Evolutionary conservation across 2,329 filamentous ascomycete genomes (phyloP).

Genomic region (Pseudocercospora eumusae): DNA sequence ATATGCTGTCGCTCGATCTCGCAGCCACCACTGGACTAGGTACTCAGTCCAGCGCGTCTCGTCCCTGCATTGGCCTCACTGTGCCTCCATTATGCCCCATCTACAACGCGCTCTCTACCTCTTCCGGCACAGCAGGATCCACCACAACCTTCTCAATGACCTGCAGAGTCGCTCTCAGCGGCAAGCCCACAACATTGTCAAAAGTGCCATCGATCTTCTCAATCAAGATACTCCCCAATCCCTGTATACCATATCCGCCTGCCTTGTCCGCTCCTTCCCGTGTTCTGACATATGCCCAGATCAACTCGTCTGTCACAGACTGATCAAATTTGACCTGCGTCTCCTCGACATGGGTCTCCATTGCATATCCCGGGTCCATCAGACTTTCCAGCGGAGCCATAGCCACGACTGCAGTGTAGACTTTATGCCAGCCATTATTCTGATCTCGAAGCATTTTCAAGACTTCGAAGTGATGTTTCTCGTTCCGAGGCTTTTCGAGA

Average conservation of each 20-base stretch:
- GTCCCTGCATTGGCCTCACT: too few species aligned
- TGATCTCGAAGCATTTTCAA: constrained; percentile 78
- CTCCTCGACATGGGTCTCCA: constrained; percentile 82
- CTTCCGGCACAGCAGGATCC: constrained; percentile 66
- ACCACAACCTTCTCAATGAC: constrained; percentile 83
- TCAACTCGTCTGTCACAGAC: constrained; percentile 73
- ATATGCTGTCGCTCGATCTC: not conserved
- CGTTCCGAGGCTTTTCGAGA: constrained; percentile 84
- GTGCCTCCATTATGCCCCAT: too few species aligned
- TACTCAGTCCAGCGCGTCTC: too few species aligned
- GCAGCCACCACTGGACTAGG: not conserved
- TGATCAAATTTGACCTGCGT: constrained; percentile 85
- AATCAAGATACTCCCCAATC: constrained; percentile 79
- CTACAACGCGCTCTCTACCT: constrained; percentile 43
- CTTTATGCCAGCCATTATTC: constrained; percentile 63
- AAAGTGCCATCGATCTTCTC: constrained; percentile 86
- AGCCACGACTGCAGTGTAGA: constrained; percentile 82
- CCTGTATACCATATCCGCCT: constrained; percentile 92
- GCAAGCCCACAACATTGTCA: constrained; percentile 93
- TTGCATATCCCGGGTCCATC: constrained; percentile 78
- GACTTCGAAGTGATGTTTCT: constrained; percentile 81
- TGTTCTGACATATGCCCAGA: constrained; percentile 76
- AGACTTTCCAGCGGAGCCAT: constrained; percentile 81
- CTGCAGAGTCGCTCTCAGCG: constrained; percentile 73
- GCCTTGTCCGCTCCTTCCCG: constrained; percentile 95